phyloP scores from a whole-genome alignment of 768 basidiomycete genomes.

The Leccinum incarnatum region DNA sequence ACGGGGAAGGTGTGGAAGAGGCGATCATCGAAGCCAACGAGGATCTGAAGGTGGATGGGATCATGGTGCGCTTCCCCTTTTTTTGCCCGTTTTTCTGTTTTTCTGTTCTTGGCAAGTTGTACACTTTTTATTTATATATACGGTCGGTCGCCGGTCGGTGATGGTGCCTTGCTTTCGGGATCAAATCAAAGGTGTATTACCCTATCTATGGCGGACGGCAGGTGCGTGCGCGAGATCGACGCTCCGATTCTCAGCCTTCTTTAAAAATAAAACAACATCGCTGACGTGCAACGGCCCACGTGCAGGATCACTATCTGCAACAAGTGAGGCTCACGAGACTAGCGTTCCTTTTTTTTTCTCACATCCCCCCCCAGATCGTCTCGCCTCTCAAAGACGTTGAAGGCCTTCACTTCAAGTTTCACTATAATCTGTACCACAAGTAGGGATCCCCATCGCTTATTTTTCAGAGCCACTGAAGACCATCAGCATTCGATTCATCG shows the following conservation, averaged over 20 bases:
- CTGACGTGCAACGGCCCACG: constrained; percentile 5
- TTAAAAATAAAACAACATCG: neutral
- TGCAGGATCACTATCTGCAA: constrained; percentile 92
- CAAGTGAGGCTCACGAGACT: constrained; percentile 50
- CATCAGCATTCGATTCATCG: constrained; percentile 87
- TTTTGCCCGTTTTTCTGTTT: neutral
- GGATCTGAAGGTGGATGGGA: constrained; percentile 80
- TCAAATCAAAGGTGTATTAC: constrained; percentile 73
- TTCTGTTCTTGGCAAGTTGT: neutral
- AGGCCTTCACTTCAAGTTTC: constrained; percentile 94
- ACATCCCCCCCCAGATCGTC: constrained; percentile 57
- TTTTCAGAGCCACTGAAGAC: neutral
- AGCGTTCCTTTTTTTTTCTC: neutral
- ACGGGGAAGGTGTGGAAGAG: constrained; percentile 92
- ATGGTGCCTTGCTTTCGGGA: neutral
- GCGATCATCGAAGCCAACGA: constrained; percentile 95
- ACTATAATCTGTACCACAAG: constrained; percentile 95
- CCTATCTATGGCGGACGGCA: constrained; percentile 91
- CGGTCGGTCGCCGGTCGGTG: neutral
- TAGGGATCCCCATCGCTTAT: constrained; percentile 33
- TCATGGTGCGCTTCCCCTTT: constrained; percentile 67
- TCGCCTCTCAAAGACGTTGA: constrained; percentile 98
- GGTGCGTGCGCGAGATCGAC: constrained; percentile 42
- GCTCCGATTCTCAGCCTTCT: neutral
- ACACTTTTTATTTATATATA: neutral